phyloP scores from a whole-genome alignment of 441 rosid species.

The Euphorbia neoarborescens region DNA sequence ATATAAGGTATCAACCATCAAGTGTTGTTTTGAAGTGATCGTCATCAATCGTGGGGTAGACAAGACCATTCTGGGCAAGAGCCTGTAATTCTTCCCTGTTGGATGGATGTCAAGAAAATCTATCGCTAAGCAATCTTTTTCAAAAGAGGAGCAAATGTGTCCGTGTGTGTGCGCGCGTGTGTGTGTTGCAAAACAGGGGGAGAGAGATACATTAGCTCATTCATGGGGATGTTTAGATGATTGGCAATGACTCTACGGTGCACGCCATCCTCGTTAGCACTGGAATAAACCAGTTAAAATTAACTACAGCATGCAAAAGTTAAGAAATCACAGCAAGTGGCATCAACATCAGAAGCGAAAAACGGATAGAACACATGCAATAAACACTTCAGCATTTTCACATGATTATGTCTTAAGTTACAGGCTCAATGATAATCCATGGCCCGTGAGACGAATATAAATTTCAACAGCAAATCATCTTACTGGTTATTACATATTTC shows the following conservation, averaged over 20 bases:
- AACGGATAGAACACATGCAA: neutral
- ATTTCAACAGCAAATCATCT: neutral
- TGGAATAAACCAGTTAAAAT: slow-evolving; percentile 18
- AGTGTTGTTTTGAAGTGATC: slow-evolving; percentile 56
- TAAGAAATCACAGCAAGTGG: neutral
- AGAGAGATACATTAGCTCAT: slow-evolving; percentile 52
- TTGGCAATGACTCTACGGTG: slow-evolving; percentile 47
- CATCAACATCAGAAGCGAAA: neutral
- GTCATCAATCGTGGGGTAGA: slow-evolving; percentile 67
- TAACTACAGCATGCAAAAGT: neutral
- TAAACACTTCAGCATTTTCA: neutral
- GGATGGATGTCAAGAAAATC: slow-evolving; percentile 20
- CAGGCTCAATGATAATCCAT: neutral
- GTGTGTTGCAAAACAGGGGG: neutral
- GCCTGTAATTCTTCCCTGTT: slow-evolving; percentile 60
- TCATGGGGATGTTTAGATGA: slow-evolving; percentile 46
- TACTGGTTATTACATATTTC: neutral
- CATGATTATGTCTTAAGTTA: neutral
- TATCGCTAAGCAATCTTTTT: neutral
- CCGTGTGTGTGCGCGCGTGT: no score
- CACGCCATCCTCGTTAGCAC: slow-evolving; percentile 53
- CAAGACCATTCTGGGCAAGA: slow-evolving; percentile 53
- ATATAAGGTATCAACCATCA: slow-evolving; percentile 35
- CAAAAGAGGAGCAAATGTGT: neutral
- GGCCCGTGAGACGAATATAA: neutral